Conservation (phyloP, 768 basidiomycete species). For the Leccinum ochraceum region DNA sequence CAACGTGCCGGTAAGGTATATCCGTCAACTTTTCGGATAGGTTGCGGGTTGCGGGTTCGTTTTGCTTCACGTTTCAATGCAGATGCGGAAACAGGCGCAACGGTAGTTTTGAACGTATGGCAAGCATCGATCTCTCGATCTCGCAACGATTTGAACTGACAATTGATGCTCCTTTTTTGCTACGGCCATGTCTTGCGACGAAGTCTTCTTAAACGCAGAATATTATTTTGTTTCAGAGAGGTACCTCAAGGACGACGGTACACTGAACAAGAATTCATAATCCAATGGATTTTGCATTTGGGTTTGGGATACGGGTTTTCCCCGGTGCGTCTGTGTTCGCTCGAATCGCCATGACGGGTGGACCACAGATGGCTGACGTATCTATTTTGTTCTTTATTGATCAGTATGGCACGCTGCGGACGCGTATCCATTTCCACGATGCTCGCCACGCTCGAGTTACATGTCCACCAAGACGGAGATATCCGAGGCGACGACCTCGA, state of each 20-base stretch:
- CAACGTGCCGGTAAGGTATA: not conserved
- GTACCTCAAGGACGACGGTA: constrained; percentile 14
- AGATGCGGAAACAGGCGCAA: constrained; percentile 6
- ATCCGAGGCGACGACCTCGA: not conserved
- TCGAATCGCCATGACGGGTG: not conserved
- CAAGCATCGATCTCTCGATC: not conserved
- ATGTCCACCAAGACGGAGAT: not conserved
- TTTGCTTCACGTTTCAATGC: not conserved
- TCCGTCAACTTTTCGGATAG: not conserved
- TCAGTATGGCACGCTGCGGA: constrained; percentile 6
- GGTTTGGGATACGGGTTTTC: constrained; percentile 16
- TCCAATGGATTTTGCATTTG: constrained; percentile 13
- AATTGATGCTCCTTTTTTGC: not conserved
- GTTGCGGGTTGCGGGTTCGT: not conserved
- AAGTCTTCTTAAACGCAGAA: constrained; percentile 11
- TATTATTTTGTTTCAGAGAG: constrained; percentile 7
- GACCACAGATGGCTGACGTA: not conserved
- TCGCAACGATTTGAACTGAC: not conserved
- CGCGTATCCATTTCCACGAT: constrained; percentile 8
- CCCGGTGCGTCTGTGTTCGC: not conserved
- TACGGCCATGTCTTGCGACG: constrained; percentile 16
- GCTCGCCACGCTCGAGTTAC: constrained; percentile 16
- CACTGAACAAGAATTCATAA: constrained; percentile 5
- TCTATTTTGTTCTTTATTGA: not conserved
- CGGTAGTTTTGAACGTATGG: constrained; percentile 16